Evolutionary conservation across 768 basidiomycete genomes (phyloP).

Genomic region (Suillus decipiens): DNA sequence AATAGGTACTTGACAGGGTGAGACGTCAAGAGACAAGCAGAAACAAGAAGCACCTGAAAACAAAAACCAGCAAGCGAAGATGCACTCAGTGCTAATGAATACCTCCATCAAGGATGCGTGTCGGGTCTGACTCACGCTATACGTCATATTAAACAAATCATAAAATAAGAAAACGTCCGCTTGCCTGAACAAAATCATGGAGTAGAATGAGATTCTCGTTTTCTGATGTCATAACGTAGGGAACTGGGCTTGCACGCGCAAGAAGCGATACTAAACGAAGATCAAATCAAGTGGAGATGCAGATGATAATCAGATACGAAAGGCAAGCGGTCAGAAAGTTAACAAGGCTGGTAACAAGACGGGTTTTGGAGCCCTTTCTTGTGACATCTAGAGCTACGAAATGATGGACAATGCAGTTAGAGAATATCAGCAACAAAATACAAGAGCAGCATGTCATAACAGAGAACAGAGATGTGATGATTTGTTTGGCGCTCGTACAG

Average conservation of each 20-base stretch:
- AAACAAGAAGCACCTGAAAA: background rate
- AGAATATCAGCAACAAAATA: background rate
- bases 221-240: background rate
- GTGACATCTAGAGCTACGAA: background rate
- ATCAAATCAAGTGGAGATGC: background rate
- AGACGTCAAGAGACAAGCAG: background rate
- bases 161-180: background rate
- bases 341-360: background rate
- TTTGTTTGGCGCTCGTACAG: background rate
- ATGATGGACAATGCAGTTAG: background rate
- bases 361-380: background rate
- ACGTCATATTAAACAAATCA: background rate
- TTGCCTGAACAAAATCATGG: background rate
- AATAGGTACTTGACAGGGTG: background rate
- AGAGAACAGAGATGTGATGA: background rate
- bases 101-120: background rate
- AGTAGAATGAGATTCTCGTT: background rate
- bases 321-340: background rate
- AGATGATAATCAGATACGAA: background rate
- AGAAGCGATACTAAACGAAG: slow-evolving; percentile 8
- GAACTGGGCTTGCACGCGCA: background rate
- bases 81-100: background rate
- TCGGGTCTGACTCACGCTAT: background rate
- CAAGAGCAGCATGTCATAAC: background rate
- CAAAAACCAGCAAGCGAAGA: background rate